Evolutionary conservation across 2,329 filamentous ascomycete species (phyloP), one percentile per base, ranked within the genome.

Genomic region (Colletotrichum agaves): DNA sequence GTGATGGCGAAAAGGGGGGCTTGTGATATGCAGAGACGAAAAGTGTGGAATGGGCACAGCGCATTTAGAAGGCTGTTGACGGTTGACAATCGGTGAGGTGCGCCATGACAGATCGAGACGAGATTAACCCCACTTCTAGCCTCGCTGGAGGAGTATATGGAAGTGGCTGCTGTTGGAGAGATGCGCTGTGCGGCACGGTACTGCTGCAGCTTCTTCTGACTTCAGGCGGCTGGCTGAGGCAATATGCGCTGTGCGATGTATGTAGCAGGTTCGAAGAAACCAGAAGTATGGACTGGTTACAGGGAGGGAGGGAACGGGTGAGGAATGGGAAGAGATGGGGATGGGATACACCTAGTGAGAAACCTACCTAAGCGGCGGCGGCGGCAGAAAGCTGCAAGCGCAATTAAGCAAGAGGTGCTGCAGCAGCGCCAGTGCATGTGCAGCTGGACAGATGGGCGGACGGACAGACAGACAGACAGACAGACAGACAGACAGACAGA

Each of bases 91-190:
- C 58, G 59, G 61, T 56, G 58, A 65, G 13, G 61, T 61, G 61
- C 61, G 61, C 61, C 61, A 69, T 52, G 61, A 67, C 61, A 64
- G 67, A 65, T 65, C 59, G 63, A 71, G 67, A 63, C 67, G 60
- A 71, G 63, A 67, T 71, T 50, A 65, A 72, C 71, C 71, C 71
- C 71, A 72, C 71, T 71, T 70, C 63, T 69, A 71, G 71, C 71
- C 71, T 71, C 70, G 63, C 70, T 61, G 70, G 57, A 67, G 60
- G 65, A 69, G 33, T 50, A 33, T 44, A 50, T 44, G 49, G 33
- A 44, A 60, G 41, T 60, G 44, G 43, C 57, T 39, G 19, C 13
- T 44, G 4, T 56, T 6, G n/a, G 43, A 46, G 43, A 46, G 7
- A 21, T 46, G 23, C 27, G 47, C 23, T 37, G 50, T 55, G 52